A percentile compares a stretch with the other conserved stretches of the same genome.
phyloP scores from a whole-genome alignment of 768 basidiomycete genomes.

The Amanita molliuscula region DNA sequence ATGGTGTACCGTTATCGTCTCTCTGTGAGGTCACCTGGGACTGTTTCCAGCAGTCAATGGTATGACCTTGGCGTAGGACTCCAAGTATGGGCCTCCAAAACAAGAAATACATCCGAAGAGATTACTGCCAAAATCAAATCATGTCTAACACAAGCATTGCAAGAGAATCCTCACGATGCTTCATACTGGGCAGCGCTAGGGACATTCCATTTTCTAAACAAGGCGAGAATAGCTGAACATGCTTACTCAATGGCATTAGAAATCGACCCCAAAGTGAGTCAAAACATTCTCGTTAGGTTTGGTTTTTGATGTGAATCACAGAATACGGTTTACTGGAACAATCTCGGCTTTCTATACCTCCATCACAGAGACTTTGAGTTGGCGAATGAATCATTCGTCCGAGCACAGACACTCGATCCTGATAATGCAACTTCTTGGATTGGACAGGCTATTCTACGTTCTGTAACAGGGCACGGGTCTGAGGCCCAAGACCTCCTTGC shows the following conservation, averaged over 20 bases:
- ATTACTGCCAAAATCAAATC: constrained; percentile 32
- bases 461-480: constrained; percentile 39
- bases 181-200: constrained; percentile 80
- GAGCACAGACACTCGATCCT: constrained; percentile 87
- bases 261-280: constrained; percentile 63
- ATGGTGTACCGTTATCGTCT: constrained; percentile 53
- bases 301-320: constrained; percentile 16
- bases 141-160: constrained; percentile 62
- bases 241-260: constrained; percentile 87
- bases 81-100: constrained; percentile 24
- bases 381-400: constrained; percentile 77
- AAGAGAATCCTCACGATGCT: constrained; percentile 60
- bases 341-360: constrained; percentile 81
- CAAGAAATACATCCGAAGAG: constrained; percentile 19
- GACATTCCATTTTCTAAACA: constrained; percentile 51
- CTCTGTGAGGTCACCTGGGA: constrained; percentile 42
- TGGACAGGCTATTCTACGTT: constrained; percentile 73
- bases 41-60: constrained; percentile 46
- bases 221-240: constrained; percentile 77
- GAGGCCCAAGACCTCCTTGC: constrained; percentile 65
- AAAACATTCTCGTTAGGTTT: not conserved
- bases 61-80: constrained; percentile 67
- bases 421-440: constrained; percentile 87
- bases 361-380: constrained; percentile 70
- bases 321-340: constrained; percentile 76